These are phyloP conservation scores for Rhynchosporium agropyri DNA, from an alignment of 2,329 filamentous ascomycete genomes.

Conservation along the genomic window DNA sequence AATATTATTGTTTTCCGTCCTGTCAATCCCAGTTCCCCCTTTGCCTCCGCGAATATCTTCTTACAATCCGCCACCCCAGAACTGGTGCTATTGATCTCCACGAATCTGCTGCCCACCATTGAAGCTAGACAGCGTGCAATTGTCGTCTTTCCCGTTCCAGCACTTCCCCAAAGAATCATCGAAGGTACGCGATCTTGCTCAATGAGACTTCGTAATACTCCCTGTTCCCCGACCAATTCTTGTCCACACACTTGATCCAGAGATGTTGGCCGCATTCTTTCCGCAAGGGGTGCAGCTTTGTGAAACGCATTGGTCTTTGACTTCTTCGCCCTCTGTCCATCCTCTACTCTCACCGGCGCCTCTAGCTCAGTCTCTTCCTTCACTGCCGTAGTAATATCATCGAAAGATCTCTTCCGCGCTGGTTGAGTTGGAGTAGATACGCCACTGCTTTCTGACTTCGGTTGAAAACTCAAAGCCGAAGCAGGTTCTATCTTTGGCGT, in stretches of 20 bases:
- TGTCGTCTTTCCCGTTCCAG: conserved; percentile 84
- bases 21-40: conserved; percentile 76
- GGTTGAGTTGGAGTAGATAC: conserved; percentile 30
- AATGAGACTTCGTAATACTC: conserved; percentile 85
- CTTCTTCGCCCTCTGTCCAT: conserved; percentile 56
- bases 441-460: conserved; percentile 42
- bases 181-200: conserved; percentile 84
- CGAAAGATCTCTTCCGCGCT: conserved; percentile 41
- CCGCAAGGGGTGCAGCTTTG: conserved; percentile 80
- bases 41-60: conserved; percentile 84
- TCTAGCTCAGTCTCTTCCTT: conserved; percentile 25
- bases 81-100: conserved; percentile 94
- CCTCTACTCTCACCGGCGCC: conserved; percentile 10
- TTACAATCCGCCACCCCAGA: conserved; percentile 89
- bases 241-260: conserved; percentile 90
- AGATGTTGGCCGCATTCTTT: conserved; percentile 85
- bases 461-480: conserved; percentile 41
- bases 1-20: conserved; percentile 94
- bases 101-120: conserved; percentile 80
- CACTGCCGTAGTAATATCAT: conserved; percentile 31
- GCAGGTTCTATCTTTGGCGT: conserved; percentile 40
- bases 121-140: conserved; percentile 89
- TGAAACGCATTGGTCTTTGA: conserved; percentile 65
- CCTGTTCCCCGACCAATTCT: conserved; percentile 81
- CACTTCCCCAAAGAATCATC: conserved; percentile 90